Evolutionary conservation across 352 stramenopile genomes (phyloP).

Genomic region (Phytophthora nicotianae): DNA sequence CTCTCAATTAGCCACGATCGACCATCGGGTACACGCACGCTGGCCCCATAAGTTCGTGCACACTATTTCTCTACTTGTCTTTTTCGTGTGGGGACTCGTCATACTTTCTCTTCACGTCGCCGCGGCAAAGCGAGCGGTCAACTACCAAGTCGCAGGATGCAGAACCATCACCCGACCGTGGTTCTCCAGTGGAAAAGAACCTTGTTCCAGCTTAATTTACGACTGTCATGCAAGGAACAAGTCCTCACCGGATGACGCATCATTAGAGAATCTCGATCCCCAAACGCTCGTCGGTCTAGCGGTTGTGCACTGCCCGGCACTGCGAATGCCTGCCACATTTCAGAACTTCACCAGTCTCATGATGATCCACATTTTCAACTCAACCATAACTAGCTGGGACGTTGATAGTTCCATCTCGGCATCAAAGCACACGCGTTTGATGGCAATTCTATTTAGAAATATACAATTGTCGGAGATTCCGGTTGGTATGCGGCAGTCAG

Average conservation of each 20-base stretch:
- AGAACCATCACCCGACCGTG: not conserved
- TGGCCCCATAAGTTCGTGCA: not conserved
- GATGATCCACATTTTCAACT: constrained; percentile 1
- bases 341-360: constrained; percentile 1
- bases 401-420: not conserved
- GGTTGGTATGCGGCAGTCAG: not conserved
- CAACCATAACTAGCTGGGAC: not conserved
- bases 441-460: not conserved
- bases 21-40: not conserved
- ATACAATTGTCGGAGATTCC: not conserved
- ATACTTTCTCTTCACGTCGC: not conserved
- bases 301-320: not conserved
- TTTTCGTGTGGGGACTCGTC: not conserved
- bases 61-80: not conserved
- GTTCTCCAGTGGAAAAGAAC: not conserved
- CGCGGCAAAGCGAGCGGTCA: not conserved
- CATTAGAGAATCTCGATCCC: not conserved
- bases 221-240: not conserved
- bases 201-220: constrained; percentile 1
- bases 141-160: not conserved
- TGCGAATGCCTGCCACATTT: not conserved
- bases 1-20: not conserved
- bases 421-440: not conserved
- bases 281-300: not conserved
- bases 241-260: not conserved